Percentiles rank a stretch among this genome's conserved stretches.
phyloP scores from a whole-genome alignment of 768 basidiomycete species.

The Pleurotus cornucopiae region DNA sequence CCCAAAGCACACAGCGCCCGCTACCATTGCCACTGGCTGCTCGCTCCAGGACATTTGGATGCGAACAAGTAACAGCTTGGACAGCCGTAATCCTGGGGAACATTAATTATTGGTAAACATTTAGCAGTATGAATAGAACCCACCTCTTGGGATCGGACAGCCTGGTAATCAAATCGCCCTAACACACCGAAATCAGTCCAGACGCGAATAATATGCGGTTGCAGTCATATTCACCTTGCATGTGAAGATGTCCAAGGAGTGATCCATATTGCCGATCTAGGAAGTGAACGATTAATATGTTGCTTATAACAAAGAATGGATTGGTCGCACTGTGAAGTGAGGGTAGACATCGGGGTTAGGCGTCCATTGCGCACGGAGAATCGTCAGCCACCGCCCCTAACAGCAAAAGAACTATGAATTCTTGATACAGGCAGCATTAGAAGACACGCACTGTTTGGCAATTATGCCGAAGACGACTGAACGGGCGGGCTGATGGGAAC shows the following conservation, averaged over 20 bases:
- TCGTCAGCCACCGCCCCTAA: conserved; percentile 80
- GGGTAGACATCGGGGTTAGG: conserved; percentile 77
- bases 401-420: not conserved
- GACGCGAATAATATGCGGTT: not conserved
- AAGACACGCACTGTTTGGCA: conserved; percentile 66
- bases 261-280: conserved; percentile 77
- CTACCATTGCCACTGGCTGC: conserved; percentile 75
- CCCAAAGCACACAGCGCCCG: conserved; percentile 81
- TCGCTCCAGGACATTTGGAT: conserved; percentile 70
- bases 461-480: conserved; percentile 60
- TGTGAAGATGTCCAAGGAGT: conserved; percentile 70
- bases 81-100: conserved; percentile 65
- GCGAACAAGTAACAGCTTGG: conserved; percentile 89
- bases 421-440: not conserved
- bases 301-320: not conserved
- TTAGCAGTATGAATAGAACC: conserved; percentile 10
- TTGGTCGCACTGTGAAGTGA: conserved; percentile 69
- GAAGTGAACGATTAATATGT: not conserved
- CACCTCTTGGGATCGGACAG: conserved; percentile 57
- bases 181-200: not conserved
- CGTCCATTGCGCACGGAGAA: conserved; percentile 74
- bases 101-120: conserved; percentile 5
- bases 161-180: conserved; percentile 70
- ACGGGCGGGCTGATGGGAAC: conserved; percentile 64
- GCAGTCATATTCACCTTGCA: conserved; percentile 44